Evolutionary conservation across 2,329 filamentous ascomycete genomes (phyloP), one percentile per base, ranked within the genome.

Genomic region (Colletotrichum sp.): DNA sequence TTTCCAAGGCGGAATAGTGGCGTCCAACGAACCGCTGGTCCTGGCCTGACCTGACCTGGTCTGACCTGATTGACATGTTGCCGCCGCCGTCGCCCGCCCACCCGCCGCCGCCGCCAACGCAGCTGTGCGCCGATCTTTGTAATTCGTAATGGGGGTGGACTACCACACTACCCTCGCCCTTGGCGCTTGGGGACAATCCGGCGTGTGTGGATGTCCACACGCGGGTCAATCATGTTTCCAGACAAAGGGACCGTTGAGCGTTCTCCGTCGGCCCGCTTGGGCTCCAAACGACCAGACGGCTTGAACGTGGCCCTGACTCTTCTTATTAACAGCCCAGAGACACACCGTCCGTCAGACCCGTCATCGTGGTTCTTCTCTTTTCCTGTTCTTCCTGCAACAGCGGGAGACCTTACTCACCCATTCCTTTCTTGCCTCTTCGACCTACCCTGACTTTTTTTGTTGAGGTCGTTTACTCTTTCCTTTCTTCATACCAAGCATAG

Each of bases 311-410:
- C 59, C 70, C 32, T 69, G 70, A 62, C 32, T 73, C 70, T 76
- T 72, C 73, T 76, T 76, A 76, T 68, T 76, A 76, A 76, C 74
- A 68, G 49, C 44, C 49, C 57, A 73, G 64, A 73, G 70, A 73
- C 74, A 65, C 70, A 39, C 64, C 64, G 69, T 34, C 63, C 74
- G 21, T 10, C 26, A 65, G 70, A 32, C 49, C 73, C 73, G 70
- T 69, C 70, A 24, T 52, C 49, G 28, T 39, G 64, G 64, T 66
- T 60, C 74, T 60, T 34, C 65, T 62, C 18, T 49, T 60, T 52
- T 69, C 39, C 63, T 65, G 70, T 49, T 49, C 28, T 63, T 76
- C 70, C 70, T 76, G 70, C 34, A 76, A 49, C 57, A 73, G 44
- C 64, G 52, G 70, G 64, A 52, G 57, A 55, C 59, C 34, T 69